Conservation (phyloP, 768 basidiomycete species). For the Paxillus ammoniavirescens region DNA sequence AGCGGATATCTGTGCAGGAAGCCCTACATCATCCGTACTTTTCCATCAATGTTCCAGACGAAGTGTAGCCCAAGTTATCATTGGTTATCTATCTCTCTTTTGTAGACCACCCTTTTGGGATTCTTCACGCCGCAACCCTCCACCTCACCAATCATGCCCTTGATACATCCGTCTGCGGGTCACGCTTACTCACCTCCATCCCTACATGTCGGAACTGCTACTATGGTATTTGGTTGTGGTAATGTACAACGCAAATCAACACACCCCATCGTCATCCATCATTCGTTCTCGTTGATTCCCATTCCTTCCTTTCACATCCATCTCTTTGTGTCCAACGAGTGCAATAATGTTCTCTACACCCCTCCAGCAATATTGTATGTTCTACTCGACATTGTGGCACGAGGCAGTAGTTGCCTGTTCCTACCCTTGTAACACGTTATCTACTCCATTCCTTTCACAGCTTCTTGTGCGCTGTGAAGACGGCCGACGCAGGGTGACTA, state of each 20-base stretch:
- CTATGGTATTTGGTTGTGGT: slow-evolving; percentile 36
- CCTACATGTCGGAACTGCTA: slow-evolving; percentile 28
- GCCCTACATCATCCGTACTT: slow-evolving; percentile 91
- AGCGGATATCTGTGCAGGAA: slow-evolving; percentile 84
- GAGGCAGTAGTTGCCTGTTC: slow-evolving; percentile 12
- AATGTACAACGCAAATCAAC: slow-evolving; percentile 36
- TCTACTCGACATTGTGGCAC: slow-evolving; percentile 16
- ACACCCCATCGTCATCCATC: slow-evolving; percentile 26
- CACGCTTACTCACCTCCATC: slow-evolving; percentile 20
- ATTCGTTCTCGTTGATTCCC: slow-evolving; percentile 24
- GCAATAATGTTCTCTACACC: slow-evolving; percentile 28
- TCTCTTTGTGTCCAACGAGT: slow-evolving; percentile 25
- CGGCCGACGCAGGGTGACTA: neutral
- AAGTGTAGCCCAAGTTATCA: slow-evolving; percentile 50
- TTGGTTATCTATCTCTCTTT: slow-evolving; percentile 32
- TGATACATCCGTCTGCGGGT: slow-evolving; percentile 24
- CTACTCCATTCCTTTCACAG: slow-evolving; percentile 9
- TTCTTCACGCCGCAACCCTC: slow-evolving; percentile 15
- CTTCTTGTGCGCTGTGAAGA: slow-evolving; percentile 13
- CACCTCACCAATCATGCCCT: slow-evolving; percentile 16
- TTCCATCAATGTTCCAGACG: slow-evolving; percentile 60
- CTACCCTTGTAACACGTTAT: slow-evolving; percentile 21
- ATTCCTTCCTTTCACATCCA: slow-evolving; percentile 15
- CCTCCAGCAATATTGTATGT: slow-evolving; percentile 32
- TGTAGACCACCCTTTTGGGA: slow-evolving; percentile 31